Evolutionary conservation across 305 asterid species (phyloP), one percentile per base, ranked within the genome.

Genomic region (Solanum hybrid): DNA sequence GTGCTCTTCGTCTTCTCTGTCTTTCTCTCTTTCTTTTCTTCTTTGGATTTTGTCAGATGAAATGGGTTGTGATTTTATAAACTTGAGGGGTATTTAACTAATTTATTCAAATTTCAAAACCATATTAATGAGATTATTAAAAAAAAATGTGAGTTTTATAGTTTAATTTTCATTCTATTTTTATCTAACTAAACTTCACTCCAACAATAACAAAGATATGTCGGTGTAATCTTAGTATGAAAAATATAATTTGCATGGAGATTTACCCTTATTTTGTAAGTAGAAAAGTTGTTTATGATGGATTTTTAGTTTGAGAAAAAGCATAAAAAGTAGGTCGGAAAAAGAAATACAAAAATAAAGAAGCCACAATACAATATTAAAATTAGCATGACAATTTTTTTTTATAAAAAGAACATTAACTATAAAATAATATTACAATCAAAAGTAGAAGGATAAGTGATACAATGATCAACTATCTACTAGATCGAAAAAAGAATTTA

Each of bases 1-100:
- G 91, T 89, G 88, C 90, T 11, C 29, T 96, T 94, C 94, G 96
- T 96, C 92, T 95, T 97, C 90, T 89, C 89, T 75, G 22, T 32
- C 79, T 90, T 27, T 56, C 51, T 22, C 29, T 35, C 1, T 34
- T 20, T 8, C 85, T 36, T 78, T 10, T 35, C 31, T 78, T 78
- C 77, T 26, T 5, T 77, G 40, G 46, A 75, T 34, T 77, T 77
- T 77, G 84, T 77, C 17, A 20, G 17, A 77, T 5, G 84, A 78
- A 78, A 78, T 78, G 29, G 27, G 36, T 32, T 34, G 14, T 77
- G 2, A 35, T 20, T 77, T 32, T 34, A 32, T 77, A 9, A 77
- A 34, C 46, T 77, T 20, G 17, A 77, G 46, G 46, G 51, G 84
- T 36, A 42, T 34, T 77, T 34, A n/a, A 35, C 29, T 2, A 17